These are phyloP conservation scores for Chaetomiaceae sp. DNA, from an alignment of 2,329 filamentous ascomycete genomes.

Conservation along the genomic window DNA sequence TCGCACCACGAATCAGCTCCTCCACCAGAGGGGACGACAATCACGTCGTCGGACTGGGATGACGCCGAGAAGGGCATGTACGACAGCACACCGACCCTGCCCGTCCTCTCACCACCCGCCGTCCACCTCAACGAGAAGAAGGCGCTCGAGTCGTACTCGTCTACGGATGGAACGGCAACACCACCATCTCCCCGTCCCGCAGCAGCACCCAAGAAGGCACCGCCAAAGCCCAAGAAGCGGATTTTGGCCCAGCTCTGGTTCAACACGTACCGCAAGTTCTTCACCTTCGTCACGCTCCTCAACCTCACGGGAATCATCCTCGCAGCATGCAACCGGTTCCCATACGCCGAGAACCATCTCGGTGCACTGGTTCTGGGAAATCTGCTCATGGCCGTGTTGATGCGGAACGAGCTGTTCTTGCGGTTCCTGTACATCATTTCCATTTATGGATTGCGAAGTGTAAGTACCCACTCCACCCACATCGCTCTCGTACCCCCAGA, in stretches of 20 bases:
- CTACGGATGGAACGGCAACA: slow-evolving; percentile 28
- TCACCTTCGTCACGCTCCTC: slow-evolving; percentile 34
- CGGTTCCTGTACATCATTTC: slow-evolving; percentile 34
- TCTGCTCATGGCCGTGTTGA: slow-evolving; percentile 35
- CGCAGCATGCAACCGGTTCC: slow-evolving; percentile 31
- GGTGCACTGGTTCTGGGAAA: slow-evolving; percentile 38
- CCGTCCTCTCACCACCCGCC: slow-evolving; percentile 24
- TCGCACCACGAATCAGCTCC: slow-evolving; percentile 18
- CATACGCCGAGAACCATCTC: slow-evolving; percentile 35
- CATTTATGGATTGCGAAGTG: slow-evolving; percentile 36
- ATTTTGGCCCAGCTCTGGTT: slow-evolving; percentile 36
- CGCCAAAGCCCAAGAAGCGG: slow-evolving; percentile 30
- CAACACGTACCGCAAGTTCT: slow-evolving; percentile 39
- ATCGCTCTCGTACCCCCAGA: background rate
- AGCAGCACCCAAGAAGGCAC: slow-evolving; percentile 17
- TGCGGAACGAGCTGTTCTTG: slow-evolving; percentile 38
- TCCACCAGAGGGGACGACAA: slow-evolving; percentile 10
- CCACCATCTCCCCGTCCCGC: slow-evolving; percentile 28
- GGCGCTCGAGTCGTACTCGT: slow-evolving; percentile 7
- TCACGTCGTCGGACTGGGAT: slow-evolving; percentile 23
- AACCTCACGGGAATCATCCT: slow-evolving; percentile 35
- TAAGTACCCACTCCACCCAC: slow-evolving; percentile 24
- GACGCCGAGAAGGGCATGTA: slow-evolving; percentile 36
- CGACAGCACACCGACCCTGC: slow-evolving; percentile 26
- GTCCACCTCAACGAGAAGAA: slow-evolving; percentile 25